These are phyloP conservation scores for Macrocybe gigantea DNA, from an alignment of 768 basidiomycete genomes.

Conservation along the genomic window DNA sequence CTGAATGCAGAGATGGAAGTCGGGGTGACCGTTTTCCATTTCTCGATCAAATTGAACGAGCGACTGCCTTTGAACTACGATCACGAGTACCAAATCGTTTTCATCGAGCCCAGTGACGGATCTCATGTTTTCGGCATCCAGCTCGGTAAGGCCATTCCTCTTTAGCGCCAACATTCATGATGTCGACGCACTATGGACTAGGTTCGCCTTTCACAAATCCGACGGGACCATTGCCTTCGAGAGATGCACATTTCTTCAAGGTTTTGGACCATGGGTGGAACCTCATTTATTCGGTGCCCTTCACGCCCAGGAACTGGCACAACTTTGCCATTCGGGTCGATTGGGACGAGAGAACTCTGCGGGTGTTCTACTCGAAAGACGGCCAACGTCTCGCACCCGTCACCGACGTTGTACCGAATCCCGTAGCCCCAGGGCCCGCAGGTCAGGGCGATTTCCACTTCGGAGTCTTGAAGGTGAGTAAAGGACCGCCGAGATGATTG, in stretches of 20 bases:
- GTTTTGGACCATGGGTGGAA: constrained; percentile 49
- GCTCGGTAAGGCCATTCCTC: constrained; percentile 32
- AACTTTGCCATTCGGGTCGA: constrained; percentile 56
- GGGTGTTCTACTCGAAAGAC: constrained; percentile 45
- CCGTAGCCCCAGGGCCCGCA: constrained; percentile 29
- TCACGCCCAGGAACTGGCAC: constrained; percentile 42
- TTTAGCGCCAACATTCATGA: neutral
- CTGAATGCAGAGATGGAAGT: constrained; percentile 35
- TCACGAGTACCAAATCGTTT: constrained; percentile 61
- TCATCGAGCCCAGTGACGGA: constrained; percentile 56
- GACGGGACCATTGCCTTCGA: constrained; percentile 33
- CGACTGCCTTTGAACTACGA: constrained; percentile 40
- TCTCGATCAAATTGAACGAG: constrained; percentile 36
- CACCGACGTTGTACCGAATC: constrained; percentile 35
- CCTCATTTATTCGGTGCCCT: constrained; percentile 43
- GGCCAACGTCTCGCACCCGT: constrained; percentile 33
- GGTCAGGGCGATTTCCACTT: constrained; percentile 60
- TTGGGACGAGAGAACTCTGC: constrained; percentile 45
- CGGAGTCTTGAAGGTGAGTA: constrained; percentile 49
- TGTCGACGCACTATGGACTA: constrained; percentile 12
- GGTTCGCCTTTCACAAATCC: constrained; percentile 55
- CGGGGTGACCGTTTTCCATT: constrained; percentile 20
- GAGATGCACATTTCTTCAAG: constrained; percentile 44
- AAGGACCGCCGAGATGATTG: neutral
- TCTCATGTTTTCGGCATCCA: constrained; percentile 56